Evolutionary conservation across 371 early-diverging fungal species (phyloP), one percentile per base, ranked within the genome.

Genomic region (Fennellomyces sp.): DNA sequence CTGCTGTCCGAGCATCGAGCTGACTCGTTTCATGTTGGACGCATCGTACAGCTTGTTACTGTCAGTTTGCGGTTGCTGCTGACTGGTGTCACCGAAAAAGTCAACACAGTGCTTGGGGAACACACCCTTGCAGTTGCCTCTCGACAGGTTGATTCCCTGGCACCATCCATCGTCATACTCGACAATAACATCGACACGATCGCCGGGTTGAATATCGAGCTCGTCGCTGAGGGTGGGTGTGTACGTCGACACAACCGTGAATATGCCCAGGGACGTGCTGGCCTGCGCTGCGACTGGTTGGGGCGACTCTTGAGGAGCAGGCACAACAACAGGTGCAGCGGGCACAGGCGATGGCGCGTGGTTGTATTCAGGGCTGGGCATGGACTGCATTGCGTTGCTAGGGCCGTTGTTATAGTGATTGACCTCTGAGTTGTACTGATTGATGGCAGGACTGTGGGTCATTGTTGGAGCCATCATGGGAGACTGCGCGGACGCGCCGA

Each of bases 151-250:
- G 63, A 84, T 68, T 36, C 87, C 87, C 58, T 82, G 73, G 42
- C 82, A 82, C 89, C 89, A 89, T 2, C 89, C 89, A 66, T 89
- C 89, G 56, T 89, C 89, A 53, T 84, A 89, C 60, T 87, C 86
- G 7, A 80, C 78, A 50, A 87, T 42, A 10, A 90, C 69, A 28
- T 85, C 80, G 0, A 90, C 82, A 28, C 82, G 78, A 26, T 90
- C 90, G 5, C 87, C 88, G 12, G 72, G 66, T 10, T 82, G 79
- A 13, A 90, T 79, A 52, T 87, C 86, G 49, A 90, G 70, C 64
- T 90, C 90, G 63, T 90, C 90, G 29, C 80, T 78, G 38, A 90
- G 55, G 12, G 83, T 83, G 8, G 90, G 90, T 21, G 82, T 77
- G 55, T 86, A 90, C 1, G 82, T 83, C 0, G 81, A 71, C 2